Base-by-base conservation (phyloP, 768 basidiomycete genomes). In the Podaxis sp. region DNA sequence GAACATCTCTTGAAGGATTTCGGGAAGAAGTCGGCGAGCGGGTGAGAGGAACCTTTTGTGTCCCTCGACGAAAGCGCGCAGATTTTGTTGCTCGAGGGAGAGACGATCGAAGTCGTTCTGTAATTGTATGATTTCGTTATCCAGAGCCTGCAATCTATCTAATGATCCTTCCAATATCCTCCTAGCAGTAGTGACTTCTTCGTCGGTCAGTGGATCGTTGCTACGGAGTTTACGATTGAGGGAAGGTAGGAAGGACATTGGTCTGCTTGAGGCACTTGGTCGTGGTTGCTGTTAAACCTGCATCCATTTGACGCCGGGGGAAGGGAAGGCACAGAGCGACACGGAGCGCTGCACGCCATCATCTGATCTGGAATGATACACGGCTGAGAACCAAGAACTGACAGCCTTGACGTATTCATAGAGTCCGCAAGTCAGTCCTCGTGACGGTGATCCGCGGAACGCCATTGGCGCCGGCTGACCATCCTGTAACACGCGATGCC, bases 1-100 rank as follows among this genome's bases (percentile, higher is more conserved):
- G 46, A 58, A 64, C 54, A 64, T 63, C 58, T 67, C 64, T 38
- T 58, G 58, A 13, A 60, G 56, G 51, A 64, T 53, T 40, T 58
- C 44, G 28, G 44, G 38, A 6, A 64, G 30, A 12, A 58, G 52
- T 46, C 53, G 41, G 5, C 53, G 40, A 22, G 30, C n/a, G 22
- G 60, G 60, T 17, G 60, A 54, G n/a, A 62, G 52, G 8, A 55
- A 22, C 1, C 28, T 13, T 22, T 11, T 55, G 5, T 62, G 44
- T n/a, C 22, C 53, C 20, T 60, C 28, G 5, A 52, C 22, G 22
- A 51, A 38, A 28, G n/a, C 26, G 6, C 7, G 20, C 22, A 51
- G 36, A 10, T 40, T n/a, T 26, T 22, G 36, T 26, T 38, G 22
- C 17, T 26, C 2, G 22, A 24, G 20, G 5, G 36, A 26, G n/a